These are phyloP conservation scores for Sporothrix mexicana DNA, from an alignment of 2,329 filamentous ascomycete species.

Conservation along the genomic window DNA sequence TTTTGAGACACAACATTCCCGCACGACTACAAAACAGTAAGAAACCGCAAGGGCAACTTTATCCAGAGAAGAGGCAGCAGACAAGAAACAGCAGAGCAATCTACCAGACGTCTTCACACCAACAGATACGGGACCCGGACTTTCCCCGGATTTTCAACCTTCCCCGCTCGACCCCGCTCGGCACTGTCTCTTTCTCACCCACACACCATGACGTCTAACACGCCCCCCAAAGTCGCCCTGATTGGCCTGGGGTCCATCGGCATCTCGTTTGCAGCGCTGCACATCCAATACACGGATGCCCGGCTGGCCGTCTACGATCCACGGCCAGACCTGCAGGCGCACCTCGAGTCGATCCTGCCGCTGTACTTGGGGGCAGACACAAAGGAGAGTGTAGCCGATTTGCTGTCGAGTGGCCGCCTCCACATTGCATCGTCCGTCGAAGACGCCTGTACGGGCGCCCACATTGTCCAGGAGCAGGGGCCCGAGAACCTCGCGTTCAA, in stretches of 20 bases:
- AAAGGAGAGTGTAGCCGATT: not conserved
- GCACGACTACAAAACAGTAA: not conserved
- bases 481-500: conserved; percentile 51
- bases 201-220: not conserved
- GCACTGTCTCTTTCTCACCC: not conserved
- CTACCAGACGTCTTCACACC: not conserved
- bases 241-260: conserved; percentile 33
- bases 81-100: too few species aligned
- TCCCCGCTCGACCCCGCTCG: not conserved
- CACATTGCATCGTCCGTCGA: conserved; percentile 1
- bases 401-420: conserved; percentile 13
- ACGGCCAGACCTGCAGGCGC: conserved; percentile 24
- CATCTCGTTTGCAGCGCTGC: conserved; percentile 34
- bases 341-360: conserved; percentile 30
- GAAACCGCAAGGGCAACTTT: not conserved
- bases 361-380: not conserved
- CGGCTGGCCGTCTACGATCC: conserved; percentile 32
- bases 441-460: conserved; percentile 19
- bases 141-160: not conserved
- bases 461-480: conserved; percentile 43
- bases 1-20: not conserved
- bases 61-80: not conserved
- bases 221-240: conserved; percentile 23
- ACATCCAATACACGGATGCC: conserved; percentile 25
- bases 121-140: not conserved